Percentiles rank a stretch among this genome's conserved stretches.
phyloP scores from a whole-genome alignment of 306 rosid species.

The Trifolium subterraneum region DNA sequence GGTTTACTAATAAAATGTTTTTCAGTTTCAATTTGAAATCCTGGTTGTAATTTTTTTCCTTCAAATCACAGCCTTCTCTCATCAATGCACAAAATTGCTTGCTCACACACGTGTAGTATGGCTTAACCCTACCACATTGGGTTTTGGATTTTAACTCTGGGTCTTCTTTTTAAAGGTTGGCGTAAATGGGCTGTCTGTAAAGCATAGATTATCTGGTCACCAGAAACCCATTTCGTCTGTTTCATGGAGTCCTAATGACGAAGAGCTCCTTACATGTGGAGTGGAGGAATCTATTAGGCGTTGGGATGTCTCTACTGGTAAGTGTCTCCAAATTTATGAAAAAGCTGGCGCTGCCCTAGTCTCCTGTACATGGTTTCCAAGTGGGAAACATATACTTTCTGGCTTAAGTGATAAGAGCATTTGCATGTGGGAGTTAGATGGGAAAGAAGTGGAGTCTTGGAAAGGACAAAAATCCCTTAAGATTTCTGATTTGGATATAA shows the following conservation, averaged over 20 bases:
- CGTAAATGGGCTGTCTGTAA: conserved; percentile 56
- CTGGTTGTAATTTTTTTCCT: background rate
- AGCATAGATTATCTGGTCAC: conserved; percentile 87
- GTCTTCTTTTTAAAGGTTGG: conserved; percentile 62
- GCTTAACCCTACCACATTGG: background rate
- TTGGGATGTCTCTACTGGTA: conserved; percentile 89
- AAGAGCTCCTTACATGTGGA: conserved; percentile 92
- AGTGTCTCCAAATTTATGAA: conserved; percentile 86
- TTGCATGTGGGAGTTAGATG: conserved; percentile 93
- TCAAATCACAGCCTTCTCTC: conserved; percentile 12
- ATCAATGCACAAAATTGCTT: conserved; percentile 30
- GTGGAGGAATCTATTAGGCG: conserved; percentile 88
- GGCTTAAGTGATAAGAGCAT: conserved; percentile 92
- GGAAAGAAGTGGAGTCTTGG: conserved; percentile 95
- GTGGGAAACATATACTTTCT: conserved; percentile 78
- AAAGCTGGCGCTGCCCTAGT: conserved; percentile 72
- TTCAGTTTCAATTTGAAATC: conserved; percentile 21
- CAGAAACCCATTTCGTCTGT: conserved; percentile 77
- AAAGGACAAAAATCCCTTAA: conserved; percentile 79
- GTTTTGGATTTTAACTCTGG: conserved; percentile 12
- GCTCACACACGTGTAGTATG: conserved; percentile 4
- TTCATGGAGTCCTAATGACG: conserved; percentile 93
- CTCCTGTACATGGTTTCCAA: conserved; percentile 94
- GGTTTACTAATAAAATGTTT: conserved; percentile 17
- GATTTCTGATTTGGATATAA: conserved; percentile 91